Evolutionary conservation across 2,329 filamentous ascomycete genomes (phyloP).

Genomic region (Cladosporium austrohemisphaericum): DNA sequence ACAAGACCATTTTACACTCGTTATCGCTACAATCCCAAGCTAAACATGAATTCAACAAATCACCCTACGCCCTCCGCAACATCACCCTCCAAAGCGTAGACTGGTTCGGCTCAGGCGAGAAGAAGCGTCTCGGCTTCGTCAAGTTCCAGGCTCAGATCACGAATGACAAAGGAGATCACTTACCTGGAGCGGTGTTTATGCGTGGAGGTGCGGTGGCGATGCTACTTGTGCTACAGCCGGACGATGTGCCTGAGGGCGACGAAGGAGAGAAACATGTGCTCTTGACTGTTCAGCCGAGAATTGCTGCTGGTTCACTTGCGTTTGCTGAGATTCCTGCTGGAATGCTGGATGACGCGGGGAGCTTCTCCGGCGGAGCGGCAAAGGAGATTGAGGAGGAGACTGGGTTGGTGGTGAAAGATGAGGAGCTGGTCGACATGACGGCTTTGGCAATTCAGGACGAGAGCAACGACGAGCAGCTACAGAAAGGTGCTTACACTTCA

Average conservation of each 20-base stretch:
- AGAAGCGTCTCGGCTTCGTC: slow-evolving; percentile 50
- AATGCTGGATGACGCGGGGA: slow-evolving; percentile 55
- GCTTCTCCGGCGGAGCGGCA: slow-evolving; percentile 53
- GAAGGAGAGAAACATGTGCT: slow-evolving; percentile 50
- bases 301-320: slow-evolving; percentile 52
- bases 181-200: slow-evolving; percentile 56
- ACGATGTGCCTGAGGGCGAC: slow-evolving; percentile 41
- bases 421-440: slow-evolving; percentile 54
- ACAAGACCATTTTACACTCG: slow-evolving; percentile 47
- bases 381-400: slow-evolving; percentile 58
- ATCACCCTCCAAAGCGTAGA: slow-evolving; percentile 55
- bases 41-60: slow-evolving; percentile 49
- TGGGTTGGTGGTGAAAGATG: slow-evolving; percentile 47
- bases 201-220: slow-evolving; percentile 57
- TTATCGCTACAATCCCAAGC: slow-evolving; percentile 44
- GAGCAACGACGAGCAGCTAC: slow-evolving; percentile 37
- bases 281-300: slow-evolving; percentile 55
- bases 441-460: slow-evolving; percentile 41
- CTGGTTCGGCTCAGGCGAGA: slow-evolving; percentile 43
- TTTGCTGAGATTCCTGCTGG: slow-evolving; percentile 58
- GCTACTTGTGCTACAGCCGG: slow-evolving; percentile 54
- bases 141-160: slow-evolving; percentile 54
- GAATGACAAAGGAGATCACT: slow-evolving; percentile 48
- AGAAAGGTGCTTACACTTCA: slow-evolving; percentile 51
- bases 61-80: slow-evolving; percentile 49